Evolutionary conservation across 352 stramenopile species (phyloP), one percentile per base, ranked within the genome.

Genomic region (Discostella stelligera): DNA sequence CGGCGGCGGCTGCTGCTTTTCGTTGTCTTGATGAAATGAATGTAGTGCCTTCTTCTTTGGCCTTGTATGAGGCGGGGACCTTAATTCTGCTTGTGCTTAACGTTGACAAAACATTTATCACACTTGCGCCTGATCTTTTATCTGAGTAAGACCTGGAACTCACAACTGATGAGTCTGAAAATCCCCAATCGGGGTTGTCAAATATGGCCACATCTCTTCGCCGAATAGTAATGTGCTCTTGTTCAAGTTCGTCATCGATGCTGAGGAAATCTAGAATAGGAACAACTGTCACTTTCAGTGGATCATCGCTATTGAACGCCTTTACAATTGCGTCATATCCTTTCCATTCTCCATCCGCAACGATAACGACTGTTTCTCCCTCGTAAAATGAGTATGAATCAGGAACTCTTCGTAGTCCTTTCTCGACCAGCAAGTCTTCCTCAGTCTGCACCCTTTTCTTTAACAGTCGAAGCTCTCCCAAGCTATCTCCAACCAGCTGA

Each of bases 151-250:
- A 53, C 77, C 66, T 53, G 41, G 53, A 14, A 49, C 23, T 46
- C 14, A 54, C 30, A 54, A 67, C 32, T 46, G 2, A 4, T 53
- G 58, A 46, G 49, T 82, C 71, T 27, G 60, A 71, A 41, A 81
- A 59, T 23, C 66, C 75, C 59, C 21, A 66, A 32, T 74, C 37
- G 20, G 83, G 78, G 64, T 84, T 84, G 41, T 90, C 77, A 76
- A 83, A 93, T 37, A 93, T 71, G 25, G 85, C 87, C 48, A 93
- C n/a, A 52, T 90, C 75, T 53, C 63, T 69, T 58, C 85, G 67
- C 25, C 80, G 77, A 3, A 91, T 50, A 46, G 79, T 62, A 1
- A 90, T 61, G 16, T 55, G 14, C 61, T 56, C 9, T 30, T 77
- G 32, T 65, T 56, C 30, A 30, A 71, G 13, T 46, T 73, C 41